Evolutionary conservation across 2,329 filamentous ascomycete species (phyloP), one percentile per base, ranked within the genome.

Genomic region (Cryphonectria radicalis): DNA sequence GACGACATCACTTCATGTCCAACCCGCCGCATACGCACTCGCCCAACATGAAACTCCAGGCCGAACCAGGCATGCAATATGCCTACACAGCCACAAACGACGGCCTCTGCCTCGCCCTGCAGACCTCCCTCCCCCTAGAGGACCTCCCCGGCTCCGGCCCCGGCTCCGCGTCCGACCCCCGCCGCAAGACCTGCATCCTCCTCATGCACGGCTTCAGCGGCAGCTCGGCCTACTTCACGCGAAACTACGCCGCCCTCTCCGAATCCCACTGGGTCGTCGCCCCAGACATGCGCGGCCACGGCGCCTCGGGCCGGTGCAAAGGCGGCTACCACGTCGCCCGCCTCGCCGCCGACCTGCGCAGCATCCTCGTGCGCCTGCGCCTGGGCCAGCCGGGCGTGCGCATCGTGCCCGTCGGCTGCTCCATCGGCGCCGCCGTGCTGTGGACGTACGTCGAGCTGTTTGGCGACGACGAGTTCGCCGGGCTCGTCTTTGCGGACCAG

Each of bases 131-230:
- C 2, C 78, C 79, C 8, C 68, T 79, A 60, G 57, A 70, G 28
- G 13, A 69, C 59, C 62, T 67, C 17, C 69, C 72, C 60, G 32
- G 62, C 53, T 40, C 32, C 57, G 32, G 62, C 53, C 62, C 72
- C 55, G 70, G 68, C 17, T 67, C 68, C 65, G 19, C 63, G 42
- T 11, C 43, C 62, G 60, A 74, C 59, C 69, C 73, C 42, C 71
- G 73, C 37, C 73, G 75, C 71, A 57, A 64, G 68, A 73, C 65
- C 28, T 79, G 79, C 74, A 76, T 82, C 69, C 73, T 83, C 53
- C 77, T 83, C 53, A 75, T 83, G 63, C 81, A 83, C 74, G 81
- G 81, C 72, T 83, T 83, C 76, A 81, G 79, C 74, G 81, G 81
- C 19, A 81, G 79, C n/a, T 80, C 79, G 25, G 77, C 75, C 46